Base-by-base conservation (phyloP, 768 basidiomycete genomes). In the Hortiboletus campestris region DNA sequence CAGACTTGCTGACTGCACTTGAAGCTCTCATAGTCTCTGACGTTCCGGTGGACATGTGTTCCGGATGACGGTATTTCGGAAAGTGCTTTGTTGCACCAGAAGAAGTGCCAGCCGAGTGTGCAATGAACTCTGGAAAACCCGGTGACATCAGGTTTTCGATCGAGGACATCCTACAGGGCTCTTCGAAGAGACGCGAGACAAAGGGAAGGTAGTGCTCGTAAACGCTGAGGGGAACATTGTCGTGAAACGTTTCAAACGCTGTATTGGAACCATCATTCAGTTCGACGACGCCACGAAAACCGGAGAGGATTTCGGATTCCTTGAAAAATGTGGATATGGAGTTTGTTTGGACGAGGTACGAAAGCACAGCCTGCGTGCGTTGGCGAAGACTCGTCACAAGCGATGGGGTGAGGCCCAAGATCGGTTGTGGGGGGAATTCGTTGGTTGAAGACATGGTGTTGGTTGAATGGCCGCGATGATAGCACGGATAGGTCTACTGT, bases 51-150 rank as follows among this genome's bases (percentile, higher is more conserved):
- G 54, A 69, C 61, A 64, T 59, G 45, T 58, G 49, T 31, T 67
- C 61, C 7, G 59, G 56, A 35, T 69, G 59, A 40, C 56, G 61
- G 44, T 61, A 61, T 52, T 65, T 65, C 2, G 60, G 56, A 48
- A 61, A 63, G 44, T 56, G 46, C 46, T 65, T 61, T 6, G 56
- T 56, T 16, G 19, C 46, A n/a, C 57, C 58, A 19, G 57, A 56
- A 5, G 53, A 64, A 10, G 62, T 66, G 28, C 58, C 57, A 6
- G 64, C 42, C 6, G 62, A 68, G 35, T 62, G 59, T 3, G 65
- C 64, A 9, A 68, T 56, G 53, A 62, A 64, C 39, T 57, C 61
- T 46, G 62, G 67, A 32, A 64, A 48, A 4, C 67, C 67, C 5
- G 53, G 54, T 0, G 62, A 59, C 58, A 68, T 65, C 39, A 66